These are phyloP conservation scores for Eucalyptus melliodora DNA, from an alignment of 345 rosid genomes.

Conservation along the genomic window DNA sequence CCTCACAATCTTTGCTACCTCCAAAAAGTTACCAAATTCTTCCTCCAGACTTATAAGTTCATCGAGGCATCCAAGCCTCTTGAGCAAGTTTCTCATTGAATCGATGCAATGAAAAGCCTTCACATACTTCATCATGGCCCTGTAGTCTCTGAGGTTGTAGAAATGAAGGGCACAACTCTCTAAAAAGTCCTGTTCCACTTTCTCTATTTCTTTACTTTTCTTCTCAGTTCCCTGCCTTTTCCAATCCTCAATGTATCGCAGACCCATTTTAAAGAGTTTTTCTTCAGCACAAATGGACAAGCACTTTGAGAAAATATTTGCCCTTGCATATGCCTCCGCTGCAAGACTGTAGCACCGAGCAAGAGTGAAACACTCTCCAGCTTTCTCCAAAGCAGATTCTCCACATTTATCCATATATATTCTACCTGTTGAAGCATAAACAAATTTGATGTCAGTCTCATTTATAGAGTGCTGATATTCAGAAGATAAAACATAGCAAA, in stretches of 20 bases:
- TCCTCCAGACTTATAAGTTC: conserved; percentile 24
- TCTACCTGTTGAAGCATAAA: conserved; percentile 7
- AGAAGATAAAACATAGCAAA: not conserved
- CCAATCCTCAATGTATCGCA: conserved; percentile 22
- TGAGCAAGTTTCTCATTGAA: conserved; percentile 13
- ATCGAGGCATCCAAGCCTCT: conserved; percentile 5
- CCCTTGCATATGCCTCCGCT: conserved; percentile 14
- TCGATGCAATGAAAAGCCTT: conserved; percentile 6
- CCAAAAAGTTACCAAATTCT: conserved; percentile 19
- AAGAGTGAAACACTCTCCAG: too few relatives aligned
- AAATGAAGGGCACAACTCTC: conserved; percentile 19
- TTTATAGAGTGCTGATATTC: not conserved
- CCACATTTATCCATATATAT: conserved; percentile 27
- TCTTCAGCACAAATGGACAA: conserved; percentile 16
- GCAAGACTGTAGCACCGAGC: too few relatives aligned
- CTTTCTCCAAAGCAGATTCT: conserved; percentile 7
- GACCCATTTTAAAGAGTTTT: conserved; percentile 26
- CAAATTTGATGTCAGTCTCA: not conserved
- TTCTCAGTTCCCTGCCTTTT: conserved; percentile 1
- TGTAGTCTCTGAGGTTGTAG: conserved; percentile 6
- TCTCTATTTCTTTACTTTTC: not conserved
- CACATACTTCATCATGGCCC: conserved; percentile 21
- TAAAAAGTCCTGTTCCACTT: conserved; percentile 18
- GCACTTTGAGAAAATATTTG: conserved; percentile 17
- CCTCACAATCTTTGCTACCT: conserved; percentile 9